Conservation (phyloP, 352 stramenopile species). For the Phytophthora pini region DNA sequence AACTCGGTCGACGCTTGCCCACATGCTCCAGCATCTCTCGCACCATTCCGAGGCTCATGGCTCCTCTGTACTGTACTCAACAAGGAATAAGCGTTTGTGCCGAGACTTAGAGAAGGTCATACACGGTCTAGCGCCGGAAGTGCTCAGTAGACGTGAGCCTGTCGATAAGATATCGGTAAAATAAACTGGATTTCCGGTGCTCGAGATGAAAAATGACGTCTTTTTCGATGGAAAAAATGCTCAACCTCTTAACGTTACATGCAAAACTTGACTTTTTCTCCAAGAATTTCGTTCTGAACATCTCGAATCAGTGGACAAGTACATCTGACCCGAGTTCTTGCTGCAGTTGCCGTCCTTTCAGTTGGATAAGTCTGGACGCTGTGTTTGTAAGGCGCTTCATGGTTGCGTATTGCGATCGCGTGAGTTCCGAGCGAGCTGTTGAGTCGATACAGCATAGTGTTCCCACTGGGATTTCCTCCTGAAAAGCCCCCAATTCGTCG, state of each 20-base stretch:
- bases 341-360: constrained; percentile 33
- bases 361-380: constrained; percentile 38
- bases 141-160: not conserved
- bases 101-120: not conserved
- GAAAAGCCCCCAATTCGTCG: not conserved
- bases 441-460: constrained; percentile 49
- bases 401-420: constrained; percentile 41
- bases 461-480: constrained; percentile 40
- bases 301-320: not conserved
- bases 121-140: not conserved
- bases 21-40: constrained; percentile 13
- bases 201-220: not conserved
- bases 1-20: constrained; percentile 6
- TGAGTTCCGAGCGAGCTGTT: constrained; percentile 34
- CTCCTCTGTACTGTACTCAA: too few relatives aligned
- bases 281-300: too few relatives aligned
- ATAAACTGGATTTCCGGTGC: too few relatives aligned
- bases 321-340: not conserved
- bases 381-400: constrained; percentile 41
- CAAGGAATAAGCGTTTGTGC: constrained; percentile 8
- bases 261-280: not conserved
- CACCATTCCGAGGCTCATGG: constrained; percentile 21
- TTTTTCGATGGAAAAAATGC: not conserved
- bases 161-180: not conserved
- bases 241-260: not conserved